Evolutionary conservation across 495 filamentous ascomycete species (phyloP).

Genomic region (Podospora anserina): DNA sequence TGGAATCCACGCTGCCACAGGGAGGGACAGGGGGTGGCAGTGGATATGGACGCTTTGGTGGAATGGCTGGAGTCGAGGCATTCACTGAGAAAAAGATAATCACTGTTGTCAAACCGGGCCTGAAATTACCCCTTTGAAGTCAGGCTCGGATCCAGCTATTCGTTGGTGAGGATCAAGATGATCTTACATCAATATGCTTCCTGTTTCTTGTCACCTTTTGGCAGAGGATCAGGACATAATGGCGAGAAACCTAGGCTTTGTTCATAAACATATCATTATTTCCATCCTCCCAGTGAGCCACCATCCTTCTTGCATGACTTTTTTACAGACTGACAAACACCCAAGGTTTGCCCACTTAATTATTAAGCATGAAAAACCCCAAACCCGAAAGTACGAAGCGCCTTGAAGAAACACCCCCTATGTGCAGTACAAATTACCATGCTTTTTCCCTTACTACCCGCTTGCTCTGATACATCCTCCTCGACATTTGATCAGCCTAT

Average conservation of each 20-base stretch:
- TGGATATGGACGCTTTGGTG: conserved; percentile 40
- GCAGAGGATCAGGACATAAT: not conserved
- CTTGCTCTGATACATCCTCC: not conserved
- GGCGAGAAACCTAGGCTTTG: not conserved
- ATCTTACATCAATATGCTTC: not conserved
- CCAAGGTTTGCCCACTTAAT: not conserved
- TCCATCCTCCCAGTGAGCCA: not conserved
- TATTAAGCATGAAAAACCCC: not conserved
- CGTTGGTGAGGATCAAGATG: not conserved
- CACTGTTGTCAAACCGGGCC: conserved; percentile 26
- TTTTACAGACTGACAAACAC: not conserved
- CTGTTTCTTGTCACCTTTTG: not conserved
- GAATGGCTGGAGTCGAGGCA: conserved; percentile 31
- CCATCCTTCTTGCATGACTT: not conserved
- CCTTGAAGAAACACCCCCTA: not conserved
- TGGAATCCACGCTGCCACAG: conserved; percentile 35
- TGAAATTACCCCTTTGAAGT: conserved; percentile 26
- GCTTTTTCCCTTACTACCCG: not conserved
- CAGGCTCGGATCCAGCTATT: not conserved
- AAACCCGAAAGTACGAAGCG: not conserved
- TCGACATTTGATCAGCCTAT: conserved; percentile 36
- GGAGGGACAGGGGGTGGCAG: conserved; percentile 36
- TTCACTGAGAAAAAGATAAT: conserved; percentile 38
- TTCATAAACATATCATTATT: not conserved
- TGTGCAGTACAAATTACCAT: not conserved